A percentile compares a stretch with the other conserved stretches of the same genome.
Evolutionary conservation across 306 rosid genomes (phyloP).

Genomic region (Prunus kanzakura): DNA sequence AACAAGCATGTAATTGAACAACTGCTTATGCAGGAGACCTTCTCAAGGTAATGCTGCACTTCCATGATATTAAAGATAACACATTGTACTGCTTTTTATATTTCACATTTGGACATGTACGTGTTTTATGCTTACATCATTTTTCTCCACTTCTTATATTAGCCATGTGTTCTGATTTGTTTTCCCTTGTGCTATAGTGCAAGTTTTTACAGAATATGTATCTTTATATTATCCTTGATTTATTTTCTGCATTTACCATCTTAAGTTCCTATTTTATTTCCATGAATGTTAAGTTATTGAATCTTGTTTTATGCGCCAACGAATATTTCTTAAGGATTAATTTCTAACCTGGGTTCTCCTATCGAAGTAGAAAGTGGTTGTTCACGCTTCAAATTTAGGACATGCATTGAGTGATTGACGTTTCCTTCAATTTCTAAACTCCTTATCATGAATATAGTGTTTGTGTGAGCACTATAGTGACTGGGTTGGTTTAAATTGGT

Average conservation of each 20-base stretch:
- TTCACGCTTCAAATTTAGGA: not conserved
- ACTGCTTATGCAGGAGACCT: slow-evolving; percentile 72
- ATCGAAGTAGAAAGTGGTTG: not conserved
- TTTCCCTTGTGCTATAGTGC: not conserved
- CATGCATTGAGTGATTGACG: not conserved
- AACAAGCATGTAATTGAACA: slow-evolving; percentile 58
- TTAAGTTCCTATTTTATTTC: not conserved
- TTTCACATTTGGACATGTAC: slow-evolving; percentile 7
- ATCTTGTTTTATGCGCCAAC: not conserved
- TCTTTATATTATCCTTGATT: not conserved
- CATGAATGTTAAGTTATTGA: not conserved
- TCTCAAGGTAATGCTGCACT: slow-evolving; percentile 59
- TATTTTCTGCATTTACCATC: not conserved
- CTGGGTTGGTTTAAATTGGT: not conserved
- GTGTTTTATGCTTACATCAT: not conserved
- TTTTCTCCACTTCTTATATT: not conserved
- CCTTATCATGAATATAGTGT: not conserved
- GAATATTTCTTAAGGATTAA: not conserved
- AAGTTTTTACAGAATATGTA: not conserved
- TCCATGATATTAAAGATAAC: not conserved
- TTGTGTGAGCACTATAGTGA: not conserved
- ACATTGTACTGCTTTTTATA: not conserved
- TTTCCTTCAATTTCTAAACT: not conserved
- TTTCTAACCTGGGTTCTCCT: not conserved
- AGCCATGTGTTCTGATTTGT: not conserved